Percentiles rank a stretch among this genome's conserved stretches.
Conservation (phyloP, 768 basidiomycete genomes). For the Lentinula lateritia region DNA sequence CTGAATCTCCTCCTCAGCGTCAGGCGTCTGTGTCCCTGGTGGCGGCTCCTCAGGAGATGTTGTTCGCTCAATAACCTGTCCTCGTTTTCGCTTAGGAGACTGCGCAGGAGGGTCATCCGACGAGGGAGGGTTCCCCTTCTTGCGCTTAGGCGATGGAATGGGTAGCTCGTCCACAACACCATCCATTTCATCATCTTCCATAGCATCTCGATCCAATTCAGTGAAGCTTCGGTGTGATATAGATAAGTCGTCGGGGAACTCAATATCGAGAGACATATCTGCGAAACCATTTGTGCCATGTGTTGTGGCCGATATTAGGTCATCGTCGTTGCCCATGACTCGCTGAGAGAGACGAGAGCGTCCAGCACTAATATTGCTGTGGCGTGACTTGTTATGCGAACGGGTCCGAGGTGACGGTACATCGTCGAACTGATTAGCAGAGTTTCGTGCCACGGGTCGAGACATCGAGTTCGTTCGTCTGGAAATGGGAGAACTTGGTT, state of each 20-base stretch:
- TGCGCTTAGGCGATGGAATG: constrained; percentile 29
- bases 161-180: constrained; percentile 13
- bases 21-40: constrained; percentile 11
- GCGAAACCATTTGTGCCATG: constrained; percentile 20
- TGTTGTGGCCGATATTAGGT: constrained; percentile 12
- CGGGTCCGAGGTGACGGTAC: constrained; percentile 53
- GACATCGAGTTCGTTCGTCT: constrained; percentile 34
- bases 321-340: constrained; percentile 15
- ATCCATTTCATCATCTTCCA: constrained; percentile 25
- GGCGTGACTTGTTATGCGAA: constrained; percentile 22
- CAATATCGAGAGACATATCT: constrained; percentile 15
- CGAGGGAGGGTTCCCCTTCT: constrained; percentile 33
- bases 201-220: constrained; percentile 44
- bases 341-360: constrained; percentile 25
- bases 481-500: constrained; percentile 35
- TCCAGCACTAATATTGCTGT: constrained; percentile 37
- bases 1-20: constrained; percentile 37
- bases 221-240: constrained; percentile 38
- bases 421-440: constrained; percentile 56
- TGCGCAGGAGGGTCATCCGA: constrained; percentile 12
- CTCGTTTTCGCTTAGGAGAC: constrained; percentile 36
- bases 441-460: constrained; percentile 44
- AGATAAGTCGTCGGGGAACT: constrained; percentile 16
- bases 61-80: constrained; percentile 26
- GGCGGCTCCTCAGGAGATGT: not conserved